Evolutionary conservation across 2,329 filamentous ascomycete species (phyloP).

Genomic region (Fusarium longipes): DNA sequence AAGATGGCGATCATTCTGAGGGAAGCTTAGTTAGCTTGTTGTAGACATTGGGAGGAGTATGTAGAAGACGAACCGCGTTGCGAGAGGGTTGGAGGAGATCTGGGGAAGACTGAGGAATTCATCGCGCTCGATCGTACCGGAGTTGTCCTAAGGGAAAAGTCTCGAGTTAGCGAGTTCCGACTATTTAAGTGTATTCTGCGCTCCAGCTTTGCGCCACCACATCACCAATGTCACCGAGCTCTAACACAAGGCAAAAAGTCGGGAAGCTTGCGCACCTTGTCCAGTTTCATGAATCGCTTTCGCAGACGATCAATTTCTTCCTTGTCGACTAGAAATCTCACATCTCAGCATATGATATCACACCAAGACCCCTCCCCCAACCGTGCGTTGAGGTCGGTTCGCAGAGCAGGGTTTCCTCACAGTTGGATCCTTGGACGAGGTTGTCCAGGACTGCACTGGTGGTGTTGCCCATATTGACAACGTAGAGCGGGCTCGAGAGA

Average conservation of each 20-base stretch:
- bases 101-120: slow-evolving; percentile 97
- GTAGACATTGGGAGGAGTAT: neutral
- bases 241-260: slow-evolving; percentile 11
- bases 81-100: slow-evolving; percentile 96
- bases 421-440: slow-evolving; percentile 97
- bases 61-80: slow-evolving; percentile 75
- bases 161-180: slow-evolving; percentile 8
- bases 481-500: slow-evolving; percentile 3
- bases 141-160: slow-evolving; percentile 78
- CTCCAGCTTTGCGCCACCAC: neutral
- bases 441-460: slow-evolving; percentile 86
- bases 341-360: slow-evolving; percentile 31
- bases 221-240: neutral
- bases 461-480: slow-evolving; percentile 71
- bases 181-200: neutral
- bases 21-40: slow-evolving; percentile 15
- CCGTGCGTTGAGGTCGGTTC: slow-evolving; percentile 11
- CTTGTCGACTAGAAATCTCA: slow-evolving; percentile 77
- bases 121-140: slow-evolving; percentile 97
- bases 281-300: slow-evolving; percentile 99
- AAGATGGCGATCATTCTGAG: slow-evolving; percentile 98
- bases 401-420: slow-evolving; percentile 61
- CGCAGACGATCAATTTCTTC: slow-evolving; percentile 96
- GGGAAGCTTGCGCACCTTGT: slow-evolving; percentile 75
- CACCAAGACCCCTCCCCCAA: slow-evolving; percentile 11